These are phyloP conservation scores for Curvularia verruculosa DNA, from an alignment of 2,329 filamentous ascomycete species.

Conservation along the genomic window DNA sequence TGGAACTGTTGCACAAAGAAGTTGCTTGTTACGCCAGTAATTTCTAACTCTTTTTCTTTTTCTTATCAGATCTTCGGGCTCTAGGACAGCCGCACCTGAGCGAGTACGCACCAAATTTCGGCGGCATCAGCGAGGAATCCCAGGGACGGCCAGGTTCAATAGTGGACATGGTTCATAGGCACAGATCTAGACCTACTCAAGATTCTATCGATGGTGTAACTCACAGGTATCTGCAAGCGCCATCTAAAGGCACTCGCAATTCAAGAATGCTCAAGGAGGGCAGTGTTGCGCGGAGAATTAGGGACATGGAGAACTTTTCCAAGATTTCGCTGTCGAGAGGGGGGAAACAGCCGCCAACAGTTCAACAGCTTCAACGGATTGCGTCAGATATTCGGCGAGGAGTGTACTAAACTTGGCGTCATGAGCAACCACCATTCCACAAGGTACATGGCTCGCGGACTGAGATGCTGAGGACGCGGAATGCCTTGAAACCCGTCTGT, in stretches of 20 bases:
- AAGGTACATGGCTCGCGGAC: neutral
- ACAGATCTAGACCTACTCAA: neutral
- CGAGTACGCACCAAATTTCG: neutral
- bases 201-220: neutral
- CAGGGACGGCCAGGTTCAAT: neutral
- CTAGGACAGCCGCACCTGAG: neutral
- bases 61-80: slow-evolving; percentile 26
- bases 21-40: too few relatives aligned
- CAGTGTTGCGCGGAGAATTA: slow-evolving; percentile 5
- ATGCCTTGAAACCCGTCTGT: neutral
- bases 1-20: neutral
- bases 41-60: neutral
- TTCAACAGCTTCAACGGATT: slow-evolving; percentile 33
- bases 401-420: slow-evolving; percentile 14
- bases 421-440: neutral
- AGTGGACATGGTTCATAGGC: neutral
- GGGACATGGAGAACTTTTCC: slow-evolving; percentile 7
- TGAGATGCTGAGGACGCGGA: neutral
- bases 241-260: neutral
- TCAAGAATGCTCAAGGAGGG: neutral
- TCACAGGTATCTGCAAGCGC: neutral
- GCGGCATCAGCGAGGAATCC: neutral
- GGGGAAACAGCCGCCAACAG: slow-evolving; percentile 21
- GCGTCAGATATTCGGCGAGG: slow-evolving; percentile 30
- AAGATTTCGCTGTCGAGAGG: slow-evolving; percentile 5